Evolutionary conservation across 768 basidiomycete species (phyloP).

Genomic region (Leccinum subtestaceum): DNA sequence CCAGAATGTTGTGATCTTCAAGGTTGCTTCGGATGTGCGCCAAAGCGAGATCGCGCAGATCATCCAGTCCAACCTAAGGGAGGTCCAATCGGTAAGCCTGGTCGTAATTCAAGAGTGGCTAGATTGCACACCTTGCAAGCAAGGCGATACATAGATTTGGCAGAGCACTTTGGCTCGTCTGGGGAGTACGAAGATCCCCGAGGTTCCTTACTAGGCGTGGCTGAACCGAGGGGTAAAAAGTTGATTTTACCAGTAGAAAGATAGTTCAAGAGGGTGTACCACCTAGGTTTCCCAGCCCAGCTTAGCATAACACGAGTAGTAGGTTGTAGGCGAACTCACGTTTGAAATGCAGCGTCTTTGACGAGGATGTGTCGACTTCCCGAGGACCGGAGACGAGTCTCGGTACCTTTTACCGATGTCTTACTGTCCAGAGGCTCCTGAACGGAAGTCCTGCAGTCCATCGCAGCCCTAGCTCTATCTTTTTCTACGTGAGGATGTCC

Average conservation of each 20-base stretch:
- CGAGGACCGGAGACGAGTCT: not conserved
- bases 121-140: conserved; percentile 34
- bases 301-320: not conserved
- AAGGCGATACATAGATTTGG: conserved; percentile 45
- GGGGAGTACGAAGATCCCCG: not conserved
- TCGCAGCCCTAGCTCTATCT: not conserved
- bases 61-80: conserved; percentile 20
- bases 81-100: not conserved
- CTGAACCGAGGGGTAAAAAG: conserved; percentile 34
- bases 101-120: no score
- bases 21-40: conserved; percentile 16
- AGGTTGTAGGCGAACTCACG: conserved; percentile 9
- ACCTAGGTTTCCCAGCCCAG: conserved; percentile 19
- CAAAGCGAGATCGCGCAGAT: conserved; percentile 20
- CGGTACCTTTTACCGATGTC: not conserved
- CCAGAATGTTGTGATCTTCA: conserved; percentile 22
- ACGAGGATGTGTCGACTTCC: conserved; percentile 21
- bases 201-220: not conserved
- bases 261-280: conserved; percentile 39
- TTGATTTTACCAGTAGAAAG: conserved; percentile 35
- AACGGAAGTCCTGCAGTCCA: not conserved
- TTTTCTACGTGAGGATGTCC: not conserved
- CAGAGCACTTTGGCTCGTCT: conserved; percentile 31
- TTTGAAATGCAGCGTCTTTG: conserved; percentile 26
- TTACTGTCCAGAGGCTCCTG: not conserved